Evolutionary conservation across 164 flowering plant species (phyloP).

Genomic region (Chimonanthus salicifolius): DNA sequence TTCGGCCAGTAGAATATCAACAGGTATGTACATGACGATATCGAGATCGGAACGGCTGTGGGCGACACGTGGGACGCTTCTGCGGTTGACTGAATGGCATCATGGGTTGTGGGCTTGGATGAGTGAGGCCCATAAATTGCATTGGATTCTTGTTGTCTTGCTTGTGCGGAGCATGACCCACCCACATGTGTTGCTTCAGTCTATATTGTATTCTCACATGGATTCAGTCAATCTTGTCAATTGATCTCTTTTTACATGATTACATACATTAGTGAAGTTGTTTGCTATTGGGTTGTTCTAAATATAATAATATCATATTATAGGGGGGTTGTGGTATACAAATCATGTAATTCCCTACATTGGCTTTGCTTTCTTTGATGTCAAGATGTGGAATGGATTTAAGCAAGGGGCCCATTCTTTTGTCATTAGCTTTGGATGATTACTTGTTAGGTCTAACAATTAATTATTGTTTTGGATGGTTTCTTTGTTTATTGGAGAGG

Average conservation of each 20-base stretch:
- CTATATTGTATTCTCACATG: neutral
- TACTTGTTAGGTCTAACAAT: neutral
- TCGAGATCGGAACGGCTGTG: neutral
- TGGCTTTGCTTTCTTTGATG: no score
- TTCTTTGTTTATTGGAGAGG: neutral
- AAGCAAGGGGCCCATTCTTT: neutral
- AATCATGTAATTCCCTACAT: no score
- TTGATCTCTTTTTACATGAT: neutral
- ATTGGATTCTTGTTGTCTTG: neutral
- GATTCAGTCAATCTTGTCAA: conserved; percentile 2
- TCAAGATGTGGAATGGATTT: neutral
- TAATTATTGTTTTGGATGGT: neutral
- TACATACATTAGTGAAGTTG: neutral
- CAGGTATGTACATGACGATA: neutral
- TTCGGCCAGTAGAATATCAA: neutral
- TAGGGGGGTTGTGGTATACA: neutral
- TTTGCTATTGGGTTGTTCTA: neutral
- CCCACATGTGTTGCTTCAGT: neutral
- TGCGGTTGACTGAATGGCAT: conserved; percentile 1
- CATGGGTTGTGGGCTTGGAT: neutral
- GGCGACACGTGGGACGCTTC: neutral
- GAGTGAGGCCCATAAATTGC: neutral
- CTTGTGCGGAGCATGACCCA: conserved; percentile 2
- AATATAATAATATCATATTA: no score
- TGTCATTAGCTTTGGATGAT: neutral